Percentiles rank a stretch among this genome's conserved stretches.
Conservation (phyloP, 2,329 filamentous ascomycete species). For the Amylocarpus encephaloides region DNA sequence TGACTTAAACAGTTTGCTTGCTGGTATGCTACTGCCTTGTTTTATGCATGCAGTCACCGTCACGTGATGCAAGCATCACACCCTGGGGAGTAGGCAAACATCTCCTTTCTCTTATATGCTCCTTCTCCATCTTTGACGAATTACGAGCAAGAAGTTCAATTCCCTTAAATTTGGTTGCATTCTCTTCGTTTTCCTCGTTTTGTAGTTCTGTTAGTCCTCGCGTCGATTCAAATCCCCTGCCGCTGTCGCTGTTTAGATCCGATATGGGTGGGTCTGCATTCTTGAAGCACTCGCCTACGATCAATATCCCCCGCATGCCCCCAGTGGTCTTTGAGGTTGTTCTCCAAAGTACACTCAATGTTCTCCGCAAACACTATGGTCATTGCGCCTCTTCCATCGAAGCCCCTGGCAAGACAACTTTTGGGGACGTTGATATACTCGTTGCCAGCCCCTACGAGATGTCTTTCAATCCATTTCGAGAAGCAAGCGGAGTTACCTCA, state of each 20-base stretch:
- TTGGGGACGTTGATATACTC: conserved; percentile 70
- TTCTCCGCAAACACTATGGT: conserved; percentile 46
- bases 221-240: background rate
- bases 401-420: conserved; percentile 59
- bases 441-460: conserved; percentile 36
- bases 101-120: too few relatives aligned
- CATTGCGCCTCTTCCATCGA: conserved; percentile 57
- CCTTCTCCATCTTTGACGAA: too few relatives aligned
- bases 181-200: background rate
- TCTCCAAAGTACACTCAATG: conserved; percentile 39
- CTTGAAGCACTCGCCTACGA: conserved; percentile 35
- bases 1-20: too few relatives aligned
- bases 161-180: too few relatives aligned
- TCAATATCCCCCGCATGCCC: conserved; percentile 62
- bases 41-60: too few relatives aligned
- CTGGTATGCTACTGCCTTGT: too few relatives aligned
- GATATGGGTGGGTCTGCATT: conserved; percentile 70
- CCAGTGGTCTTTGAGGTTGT: conserved; percentile 48
- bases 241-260: too few relatives aligned
- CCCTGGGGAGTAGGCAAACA: too few relatives aligned
- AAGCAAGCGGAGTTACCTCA: conserved; percentile 16
- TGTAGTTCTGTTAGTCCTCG: too few relatives aligned
- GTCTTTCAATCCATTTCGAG: conserved; percentile 4
- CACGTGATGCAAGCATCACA: too few relatives aligned
- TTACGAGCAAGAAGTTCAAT: too few relatives aligned